Evolutionary conservation across 1,284 basidiomycete species (phyloP), one percentile per base, ranked within the genome.

Genomic region (Tilletia horrida): DNA sequence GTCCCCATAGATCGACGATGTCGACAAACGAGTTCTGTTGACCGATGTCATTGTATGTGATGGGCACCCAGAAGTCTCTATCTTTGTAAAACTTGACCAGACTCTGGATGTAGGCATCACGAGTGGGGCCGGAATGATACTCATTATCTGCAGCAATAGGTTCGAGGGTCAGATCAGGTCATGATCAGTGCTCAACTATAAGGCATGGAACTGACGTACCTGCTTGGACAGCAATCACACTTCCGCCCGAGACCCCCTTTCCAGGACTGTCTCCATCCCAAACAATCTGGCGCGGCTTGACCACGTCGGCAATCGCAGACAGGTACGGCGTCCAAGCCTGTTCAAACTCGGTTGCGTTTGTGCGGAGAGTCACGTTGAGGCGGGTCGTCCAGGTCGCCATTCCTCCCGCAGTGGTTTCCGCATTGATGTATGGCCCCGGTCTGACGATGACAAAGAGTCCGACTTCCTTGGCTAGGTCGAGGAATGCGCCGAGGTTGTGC

Each of bases 361-460:
- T 90, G 8, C 91, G 85, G 23, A 91, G 83, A 50, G 83, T 83
- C 1, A 88, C 88, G 3, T 87, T 85, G 16, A 90, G 86, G 73
- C 88, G 85, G 13, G 87, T 85, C 16, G 87, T 84, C 91, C 90
- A 91, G 69, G 90, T 89, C 0, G 90, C 86, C 69, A 91, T 87
- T 1, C 90, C 90, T 23, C 90, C 90, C 42, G 65, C 66, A 0
- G 88, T 88, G 0, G 89, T 90, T 81, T 92, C 91, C 0, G 89
- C 79, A 52, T 82, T 80, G 83, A 91, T 91, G 78, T 91, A 88
- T 0, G 82, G 84, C 1, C 85, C 84, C 65, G 89, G 89, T 52
- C 89, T 84, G 63, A 88, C 83, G 61, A 89, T 86, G 50, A 90
- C 83, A 84, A 87, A 88, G 11, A 90, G 80, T 0, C 88, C 89